Evolutionary conservation across 108 stramenopile species (phyloP).

Genomic region (Cyclotella sp.): DNA sequence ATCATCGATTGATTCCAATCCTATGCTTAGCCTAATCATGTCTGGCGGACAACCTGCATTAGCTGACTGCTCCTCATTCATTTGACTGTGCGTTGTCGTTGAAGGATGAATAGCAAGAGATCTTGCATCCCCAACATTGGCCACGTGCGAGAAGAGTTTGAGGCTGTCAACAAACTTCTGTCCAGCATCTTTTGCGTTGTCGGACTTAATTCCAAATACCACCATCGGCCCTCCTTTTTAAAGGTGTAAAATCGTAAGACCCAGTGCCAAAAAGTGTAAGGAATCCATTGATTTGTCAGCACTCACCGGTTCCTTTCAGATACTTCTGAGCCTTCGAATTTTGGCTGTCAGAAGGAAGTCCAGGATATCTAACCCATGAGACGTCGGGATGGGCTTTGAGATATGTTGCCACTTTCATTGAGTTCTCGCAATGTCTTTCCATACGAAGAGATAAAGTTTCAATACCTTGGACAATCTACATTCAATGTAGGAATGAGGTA

Average conservation of each 20-base stretch:
- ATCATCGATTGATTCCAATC: slow-evolving; percentile 80
- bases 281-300: neutral
- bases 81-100: slow-evolving; percentile 88
- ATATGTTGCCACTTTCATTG: slow-evolving; percentile 74
- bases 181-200: slow-evolving; percentile 57
- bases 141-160: slow-evolving; percentile 81
- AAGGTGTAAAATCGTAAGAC: no score
- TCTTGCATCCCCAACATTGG: slow-evolving; percentile 92
- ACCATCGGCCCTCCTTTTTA: slow-evolving; percentile 69
- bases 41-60: slow-evolving; percentile 79
- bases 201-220: slow-evolving; percentile 80
- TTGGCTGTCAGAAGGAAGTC: slow-evolving; percentile 63
- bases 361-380: slow-evolving; percentile 82
- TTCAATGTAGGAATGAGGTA: neutral
- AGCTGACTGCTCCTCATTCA: slow-evolving; percentile 72
- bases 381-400: slow-evolving; percentile 77
- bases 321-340: slow-evolving; percentile 77
- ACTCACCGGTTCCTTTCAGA: slow-evolving; percentile 61
- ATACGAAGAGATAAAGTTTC: slow-evolving; percentile 89
- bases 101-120: slow-evolving; percentile 90
- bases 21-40: slow-evolving; percentile 83
- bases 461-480: slow-evolving; percentile 77
- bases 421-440: slow-evolving; percentile 90
- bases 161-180: slow-evolving; percentile 77
- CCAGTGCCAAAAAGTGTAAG: no score